Evolutionary conservation across 2,329 filamentous ascomycete genomes (phyloP).

Genomic region (Cercospora zeae-maydis): DNA sequence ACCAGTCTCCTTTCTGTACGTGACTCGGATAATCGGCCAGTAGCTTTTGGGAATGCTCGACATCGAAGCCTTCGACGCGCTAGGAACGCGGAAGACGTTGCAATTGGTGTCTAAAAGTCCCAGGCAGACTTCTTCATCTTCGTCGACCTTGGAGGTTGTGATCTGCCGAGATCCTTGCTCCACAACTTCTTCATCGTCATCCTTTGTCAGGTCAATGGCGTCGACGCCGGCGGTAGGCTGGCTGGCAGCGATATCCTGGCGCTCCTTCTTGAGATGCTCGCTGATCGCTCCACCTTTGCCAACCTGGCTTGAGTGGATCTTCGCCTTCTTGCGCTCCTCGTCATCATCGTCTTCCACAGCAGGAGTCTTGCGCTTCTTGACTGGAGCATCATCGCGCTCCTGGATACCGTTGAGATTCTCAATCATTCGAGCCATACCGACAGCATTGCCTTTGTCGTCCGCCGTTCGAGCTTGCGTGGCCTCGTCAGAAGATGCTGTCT

Average conservation of each 20-base stretch:
- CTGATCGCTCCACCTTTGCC: constrained; percentile 58
- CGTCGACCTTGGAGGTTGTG: background rate
- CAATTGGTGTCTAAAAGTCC: constrained; percentile 25
- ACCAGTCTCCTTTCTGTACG: constrained; percentile 51
- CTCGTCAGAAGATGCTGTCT: background rate
- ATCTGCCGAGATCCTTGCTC: constrained; percentile 11
- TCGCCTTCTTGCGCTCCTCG: constrained; percentile 41
- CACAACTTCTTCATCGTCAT: constrained; percentile 36
- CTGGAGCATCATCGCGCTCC: constrained; percentile 57
- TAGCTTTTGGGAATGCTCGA: constrained; percentile 19
- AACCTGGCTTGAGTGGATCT: constrained; percentile 45
- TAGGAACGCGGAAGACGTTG: constrained; percentile 27
- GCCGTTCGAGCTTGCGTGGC: background rate
- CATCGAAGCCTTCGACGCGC: constrained; percentile 10
- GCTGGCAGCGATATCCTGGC: constrained; percentile 42
- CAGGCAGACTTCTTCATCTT: constrained; percentile 30
- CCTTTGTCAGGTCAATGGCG: constrained; percentile 51
- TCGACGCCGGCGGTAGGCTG: constrained; percentile 26
- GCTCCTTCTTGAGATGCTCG: constrained; percentile 62
- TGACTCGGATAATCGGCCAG: constrained; percentile 72
- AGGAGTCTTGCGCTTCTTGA: constrained; percentile 58
- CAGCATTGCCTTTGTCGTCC: background rate
- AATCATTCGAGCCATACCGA: constrained; percentile 60
- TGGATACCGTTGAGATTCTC: constrained; percentile 74
- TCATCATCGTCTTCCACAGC: constrained; percentile 37